phyloP scores from a whole-genome alignment of 768 basidiomycete genomes.

The Boletus rufocinnamomeus region DNA sequence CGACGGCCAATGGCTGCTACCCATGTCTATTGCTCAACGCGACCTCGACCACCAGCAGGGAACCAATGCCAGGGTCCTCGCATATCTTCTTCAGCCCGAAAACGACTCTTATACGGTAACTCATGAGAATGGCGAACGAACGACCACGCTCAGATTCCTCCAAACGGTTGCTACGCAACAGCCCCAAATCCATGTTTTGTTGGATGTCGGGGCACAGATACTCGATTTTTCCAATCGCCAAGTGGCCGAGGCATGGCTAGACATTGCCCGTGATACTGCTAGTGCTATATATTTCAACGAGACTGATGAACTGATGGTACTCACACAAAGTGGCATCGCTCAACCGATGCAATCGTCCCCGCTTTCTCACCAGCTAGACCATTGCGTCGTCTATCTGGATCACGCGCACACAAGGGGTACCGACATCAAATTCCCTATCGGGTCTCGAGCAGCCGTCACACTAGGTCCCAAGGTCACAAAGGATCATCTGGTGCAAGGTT shows the following conservation, averaged over 20 bases:
- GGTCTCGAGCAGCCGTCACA: constrained; percentile 13
- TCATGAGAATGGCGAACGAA: too few relatives aligned
- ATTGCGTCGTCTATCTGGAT: constrained; percentile 39
- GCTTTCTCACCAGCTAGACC: constrained; percentile 29
- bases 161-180: too few relatives aligned
- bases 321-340: constrained; percentile 20
- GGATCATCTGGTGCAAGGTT: constrained; percentile 37
- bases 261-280: constrained; percentile 1
- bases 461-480: constrained; percentile 37
- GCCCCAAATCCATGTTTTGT: constrained; percentile 45
- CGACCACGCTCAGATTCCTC: too few relatives aligned
- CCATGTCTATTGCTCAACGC: too few relatives aligned
- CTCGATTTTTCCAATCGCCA: constrained; percentile 47
- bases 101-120: too few relatives aligned
- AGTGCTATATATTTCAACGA: constrained; percentile 33
- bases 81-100: too few relatives aligned
- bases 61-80: too few relatives aligned
- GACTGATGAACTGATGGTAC: constrained; percentile 33
- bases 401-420: constrained; percentile 42
- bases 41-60: too few relatives aligned
- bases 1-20: constrained; percentile 37
- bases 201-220: constrained; percentile 59
- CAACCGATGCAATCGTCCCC: constrained; percentile 31
- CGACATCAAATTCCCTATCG: constrained; percentile 36
- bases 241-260: constrained; percentile 45